Percentiles rank a stretch among this genome's conserved stretches.
Evolutionary conservation across 768 basidiomycete species (phyloP).

Genomic region (Asterophora lycoperdoides): DNA sequence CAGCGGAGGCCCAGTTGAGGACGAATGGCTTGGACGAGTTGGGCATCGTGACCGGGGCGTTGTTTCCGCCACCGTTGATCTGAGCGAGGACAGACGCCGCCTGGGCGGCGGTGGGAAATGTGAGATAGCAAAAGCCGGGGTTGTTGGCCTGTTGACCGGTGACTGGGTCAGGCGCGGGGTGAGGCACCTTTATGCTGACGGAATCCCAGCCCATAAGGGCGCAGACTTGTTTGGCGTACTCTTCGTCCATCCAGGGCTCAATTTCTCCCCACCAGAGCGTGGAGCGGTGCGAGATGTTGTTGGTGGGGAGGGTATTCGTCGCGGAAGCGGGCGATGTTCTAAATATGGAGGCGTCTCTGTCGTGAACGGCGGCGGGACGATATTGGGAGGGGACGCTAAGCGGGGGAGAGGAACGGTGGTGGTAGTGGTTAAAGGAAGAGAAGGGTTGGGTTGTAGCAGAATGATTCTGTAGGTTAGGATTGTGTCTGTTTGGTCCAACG

Average conservation of each 20-base stretch:
- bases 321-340: constrained; percentile 21
- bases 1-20: constrained; percentile 67
- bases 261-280: constrained; percentile 86
- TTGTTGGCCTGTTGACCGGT: constrained; percentile 72
- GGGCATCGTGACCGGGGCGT: constrained; percentile 65
- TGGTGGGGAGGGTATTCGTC: constrained; percentile 20
- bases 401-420: constrained; percentile 30
- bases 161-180: constrained; percentile 49
- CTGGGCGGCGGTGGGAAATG: constrained; percentile 68
- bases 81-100: constrained; percentile 70
- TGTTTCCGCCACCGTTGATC: constrained; percentile 45
- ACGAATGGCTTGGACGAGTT: constrained; percentile 81
- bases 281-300: constrained; percentile 37
- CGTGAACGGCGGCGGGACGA: constrained; percentile 22
- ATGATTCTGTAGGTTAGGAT: constrained; percentile 20
- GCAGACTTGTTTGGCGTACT: constrained; percentile 88
- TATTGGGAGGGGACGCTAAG: constrained; percentile 28
- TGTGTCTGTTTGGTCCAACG: constrained; percentile 44
- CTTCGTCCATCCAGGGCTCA: constrained; percentile 97
- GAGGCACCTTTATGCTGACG: constrained; percentile 68
- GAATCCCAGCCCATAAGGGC: constrained; percentile 84
- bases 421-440: constrained; percentile 45
- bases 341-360: constrained; percentile 30
- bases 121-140: constrained; percentile 84
- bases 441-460: constrained; percentile 27